A percentile compares a stretch with the other conserved stretches of the same genome.
These are phyloP conservation scores for Pseudopithomyces chartarum DNA, from an alignment of 2,329 filamentous ascomycete genomes.

Conservation along the genomic window DNA sequence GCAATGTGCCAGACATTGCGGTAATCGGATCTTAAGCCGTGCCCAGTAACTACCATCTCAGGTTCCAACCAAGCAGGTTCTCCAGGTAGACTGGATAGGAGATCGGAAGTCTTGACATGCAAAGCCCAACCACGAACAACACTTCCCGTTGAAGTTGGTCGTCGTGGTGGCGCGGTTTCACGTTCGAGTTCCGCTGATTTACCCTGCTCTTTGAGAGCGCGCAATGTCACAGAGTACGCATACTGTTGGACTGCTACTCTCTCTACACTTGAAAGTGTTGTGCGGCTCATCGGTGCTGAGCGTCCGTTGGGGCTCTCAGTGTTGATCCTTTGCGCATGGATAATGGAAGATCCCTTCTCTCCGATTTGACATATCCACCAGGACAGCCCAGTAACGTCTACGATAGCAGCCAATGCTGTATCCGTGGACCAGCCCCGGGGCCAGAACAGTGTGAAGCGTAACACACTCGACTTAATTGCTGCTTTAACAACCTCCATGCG, in stretches of 20 bases:
- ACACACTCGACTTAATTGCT: conserved; percentile 64
- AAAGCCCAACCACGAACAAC: conserved; percentile 34
- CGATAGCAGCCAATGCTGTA: conserved; percentile 71
- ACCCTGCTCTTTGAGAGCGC: conserved; percentile 27
- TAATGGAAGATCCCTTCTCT: conserved; percentile 26
- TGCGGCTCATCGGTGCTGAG: conserved; percentile 28
- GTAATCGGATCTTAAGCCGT: conserved; percentile 33
- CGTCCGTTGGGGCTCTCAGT: conserved; percentile 27
- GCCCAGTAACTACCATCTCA: conserved; percentile 35
- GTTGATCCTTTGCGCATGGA: conserved; percentile 33
- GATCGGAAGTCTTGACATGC: conserved; percentile 32
- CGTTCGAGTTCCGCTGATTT: conserved; percentile 25
- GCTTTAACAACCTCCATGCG: conserved; percentile 61
- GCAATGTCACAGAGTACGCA: conserved; percentile 34
- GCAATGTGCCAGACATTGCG: conserved; percentile 48
- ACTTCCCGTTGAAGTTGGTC: conserved; percentile 4
- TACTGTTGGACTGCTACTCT: conserved; percentile 44
- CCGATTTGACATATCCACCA: conserved; percentile 46
- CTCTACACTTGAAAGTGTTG: conserved; percentile 42
- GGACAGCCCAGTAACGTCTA: conserved; percentile 40
- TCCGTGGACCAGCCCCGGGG: conserved; percentile 71
- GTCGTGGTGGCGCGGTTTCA: conserved; percentile 21
- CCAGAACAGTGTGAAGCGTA: conserved; percentile 71
- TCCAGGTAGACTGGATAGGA: conserved; percentile 25
- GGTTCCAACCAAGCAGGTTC: conserved; percentile 36